Evolutionary conservation across 2,329 filamentous ascomycete genomes (phyloP), one percentile per base, ranked within the genome.

Genomic region (Colletotrichum spinosum): DNA sequence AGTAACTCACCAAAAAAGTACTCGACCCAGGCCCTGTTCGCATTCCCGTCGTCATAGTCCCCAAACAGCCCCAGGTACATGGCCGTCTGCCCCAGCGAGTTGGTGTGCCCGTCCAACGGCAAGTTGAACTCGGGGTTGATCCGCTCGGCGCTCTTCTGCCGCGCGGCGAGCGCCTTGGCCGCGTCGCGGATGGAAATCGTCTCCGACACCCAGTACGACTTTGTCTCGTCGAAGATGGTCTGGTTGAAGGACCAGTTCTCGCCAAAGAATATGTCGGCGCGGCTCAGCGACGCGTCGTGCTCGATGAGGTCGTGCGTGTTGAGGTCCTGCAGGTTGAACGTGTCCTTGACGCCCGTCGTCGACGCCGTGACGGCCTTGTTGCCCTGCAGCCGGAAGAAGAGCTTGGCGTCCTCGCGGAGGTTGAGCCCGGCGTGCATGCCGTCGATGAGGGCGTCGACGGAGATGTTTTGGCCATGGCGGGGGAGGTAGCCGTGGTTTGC

Each of bases 171-270:
- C 11, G 73, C 74, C 11, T 48, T 41, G n/a, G 73, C 74, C 6
- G 74, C 74, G 1, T 63, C 59, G 8, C 42, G 35, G 11, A 58
- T 49, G 3, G 46, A 56, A 4, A 66, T 57, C 3, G 15, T 52
- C 4, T 34, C 37, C 11, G 41, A 41, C n/a, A 50, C 42, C 53
- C 59, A 58, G 48, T 57, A 50, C 8, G 59, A 54, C 59, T 64
- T 58, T 35, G 48, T 63, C 49, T 66, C 59, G 53, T 56, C 69
- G 59, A 70, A 77, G 37, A 74, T 69, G 41, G 68, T 68, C 33
- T 69, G 65, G 48, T 72, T 65, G 49, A 77, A 77, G 42, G 70
- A 71, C 61, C 72, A 67, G 67, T 73, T 73, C 64, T 75, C 70
- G 17, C 73, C 73, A 15, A 70, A 71, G 60, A 65, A 61, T 44